phyloP scores from a whole-genome alignment of 495 filamentous ascomycete genomes.

The Tuber brumale region DNA sequence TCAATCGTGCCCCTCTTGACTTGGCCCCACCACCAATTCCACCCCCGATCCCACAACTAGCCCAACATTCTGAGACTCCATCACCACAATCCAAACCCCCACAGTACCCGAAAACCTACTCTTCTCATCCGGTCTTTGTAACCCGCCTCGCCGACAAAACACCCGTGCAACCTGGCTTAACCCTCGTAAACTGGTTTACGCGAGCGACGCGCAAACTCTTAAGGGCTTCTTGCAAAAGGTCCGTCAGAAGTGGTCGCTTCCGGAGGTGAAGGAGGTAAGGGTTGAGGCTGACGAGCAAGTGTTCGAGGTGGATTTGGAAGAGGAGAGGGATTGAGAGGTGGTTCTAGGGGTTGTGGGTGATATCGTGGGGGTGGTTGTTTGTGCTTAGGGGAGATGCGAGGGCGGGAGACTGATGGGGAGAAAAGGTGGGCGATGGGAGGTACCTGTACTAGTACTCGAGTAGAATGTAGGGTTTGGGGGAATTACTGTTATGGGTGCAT shows the following conservation, averaged over 20 bases:
- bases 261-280: constrained; percentile 23
- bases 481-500: no score
- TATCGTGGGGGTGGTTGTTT: neutral
- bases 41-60: neutral
- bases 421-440: no score
- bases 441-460: no score
- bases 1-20: neutral
- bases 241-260: constrained; percentile 22
- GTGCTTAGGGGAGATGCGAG: neutral
- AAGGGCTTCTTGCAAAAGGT: constrained; percentile 24
- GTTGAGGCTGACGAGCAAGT: constrained; percentile 24
- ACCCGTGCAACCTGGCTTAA: neutral
- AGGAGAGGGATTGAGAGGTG: constrained; percentile 32
- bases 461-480: no score
- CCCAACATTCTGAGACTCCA: neutral
- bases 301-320: constrained; percentile 27
- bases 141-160: constrained; percentile 16
- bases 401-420: no score
- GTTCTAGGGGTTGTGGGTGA: constrained; percentile 11
- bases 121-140: constrained; percentile 23
- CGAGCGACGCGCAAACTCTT: constrained; percentile 25
- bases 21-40: neutral
- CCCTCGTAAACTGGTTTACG: constrained; percentile 30
- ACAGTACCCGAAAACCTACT: neutral
- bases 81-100: neutral